phyloP scores from a whole-genome alignment of 2,329 filamentous ascomycete species.

The Fusarium odoratissimum region DNA sequence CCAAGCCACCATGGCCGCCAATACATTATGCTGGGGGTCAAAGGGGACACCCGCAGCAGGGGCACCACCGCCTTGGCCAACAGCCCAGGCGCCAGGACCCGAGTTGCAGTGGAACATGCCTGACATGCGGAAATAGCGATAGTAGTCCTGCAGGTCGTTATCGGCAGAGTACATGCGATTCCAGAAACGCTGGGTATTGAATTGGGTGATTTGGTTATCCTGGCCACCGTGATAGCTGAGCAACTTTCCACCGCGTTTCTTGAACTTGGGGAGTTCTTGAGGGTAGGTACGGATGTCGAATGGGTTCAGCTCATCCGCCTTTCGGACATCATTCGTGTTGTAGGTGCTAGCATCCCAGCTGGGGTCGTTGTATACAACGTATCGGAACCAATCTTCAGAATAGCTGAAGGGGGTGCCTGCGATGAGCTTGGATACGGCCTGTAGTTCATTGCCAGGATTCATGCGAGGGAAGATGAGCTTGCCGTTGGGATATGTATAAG shows the following conservation, averaged over 20 bases:
- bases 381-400: slow-evolving; percentile 27
- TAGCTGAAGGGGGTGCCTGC: slow-evolving; percentile 21
- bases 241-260: slow-evolving; percentile 23
- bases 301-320: slow-evolving; percentile 13
- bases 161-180: slow-evolving; percentile 41
- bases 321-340: not conserved
- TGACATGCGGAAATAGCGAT: slow-evolving; percentile 63
- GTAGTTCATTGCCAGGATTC: slow-evolving; percentile 25
- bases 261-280: not conserved
- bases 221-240: slow-evolving; percentile 25
- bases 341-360: slow-evolving; percentile 22
- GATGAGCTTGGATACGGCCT: slow-evolving; percentile 13
- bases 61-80: slow-evolving; percentile 43
- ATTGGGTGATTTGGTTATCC: slow-evolving; percentile 30
- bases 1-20: slow-evolving; percentile 62
- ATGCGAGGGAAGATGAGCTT: slow-evolving; percentile 25
- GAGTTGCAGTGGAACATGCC: slow-evolving; percentile 61
- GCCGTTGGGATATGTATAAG: slow-evolving; percentile 14
- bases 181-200: slow-evolving; percentile 42
- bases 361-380: slow-evolving; percentile 9
- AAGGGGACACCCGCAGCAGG: slow-evolving; percentile 27
- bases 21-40: slow-evolving; percentile 56
- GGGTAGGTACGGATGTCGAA: slow-evolving; percentile 24
- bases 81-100: slow-evolving; percentile 57
- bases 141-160: slow-evolving; percentile 58